Percentiles rank a stretch among this genome's conserved stretches.
phyloP scores from a whole-genome alignment of 1,284 basidiomycete species.

The Ustilago sp. region DNA sequence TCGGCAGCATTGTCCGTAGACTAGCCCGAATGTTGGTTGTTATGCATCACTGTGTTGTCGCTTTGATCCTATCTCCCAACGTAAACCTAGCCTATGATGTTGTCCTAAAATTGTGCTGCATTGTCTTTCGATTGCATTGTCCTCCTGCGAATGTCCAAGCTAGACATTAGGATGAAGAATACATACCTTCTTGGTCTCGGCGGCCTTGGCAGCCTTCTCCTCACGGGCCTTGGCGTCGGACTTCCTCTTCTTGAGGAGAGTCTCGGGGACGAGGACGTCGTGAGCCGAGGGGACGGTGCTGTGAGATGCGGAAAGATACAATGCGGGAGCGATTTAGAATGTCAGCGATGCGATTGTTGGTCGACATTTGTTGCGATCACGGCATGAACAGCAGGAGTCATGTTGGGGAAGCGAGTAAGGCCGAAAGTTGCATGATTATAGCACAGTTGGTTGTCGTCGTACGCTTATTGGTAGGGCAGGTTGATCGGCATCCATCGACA shows the following conservation, averaged over 20 bases:
- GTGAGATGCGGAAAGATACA: constrained; percentile 6
- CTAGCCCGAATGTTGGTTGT: constrained; percentile 65
- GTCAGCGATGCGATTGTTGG: constrained; percentile 20
- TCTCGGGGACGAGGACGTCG: constrained; percentile 69
- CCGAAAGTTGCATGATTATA: not conserved
- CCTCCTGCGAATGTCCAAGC: constrained; percentile 75
- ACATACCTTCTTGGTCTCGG: constrained; percentile 89
- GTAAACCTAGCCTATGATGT: not conserved
- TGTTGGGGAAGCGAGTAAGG: not conserved
- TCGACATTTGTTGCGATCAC: constrained; percentile 4
- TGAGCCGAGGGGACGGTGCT: constrained; percentile 66
- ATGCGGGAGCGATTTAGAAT: not conserved
- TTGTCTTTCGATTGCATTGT: not conserved
- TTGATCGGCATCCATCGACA: not conserved
- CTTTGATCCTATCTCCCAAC: constrained; percentile 13
- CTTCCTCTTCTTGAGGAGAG: constrained; percentile 82
- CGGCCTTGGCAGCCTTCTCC: constrained; percentile 88
- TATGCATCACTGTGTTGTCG: constrained; percentile 61
- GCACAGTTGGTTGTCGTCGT: not conserved
- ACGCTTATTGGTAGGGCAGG: not conserved
- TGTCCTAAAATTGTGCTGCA: not conserved
- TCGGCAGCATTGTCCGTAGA: constrained; percentile 65
- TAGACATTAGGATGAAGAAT: constrained; percentile 73
- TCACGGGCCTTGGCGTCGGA: constrained; percentile 96
- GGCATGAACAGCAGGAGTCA: constrained; percentile 19